Evolutionary conservation across 1,284 basidiomycete species (phyloP).

Genomic region (Apiotrichum veenhuisii): DNA sequence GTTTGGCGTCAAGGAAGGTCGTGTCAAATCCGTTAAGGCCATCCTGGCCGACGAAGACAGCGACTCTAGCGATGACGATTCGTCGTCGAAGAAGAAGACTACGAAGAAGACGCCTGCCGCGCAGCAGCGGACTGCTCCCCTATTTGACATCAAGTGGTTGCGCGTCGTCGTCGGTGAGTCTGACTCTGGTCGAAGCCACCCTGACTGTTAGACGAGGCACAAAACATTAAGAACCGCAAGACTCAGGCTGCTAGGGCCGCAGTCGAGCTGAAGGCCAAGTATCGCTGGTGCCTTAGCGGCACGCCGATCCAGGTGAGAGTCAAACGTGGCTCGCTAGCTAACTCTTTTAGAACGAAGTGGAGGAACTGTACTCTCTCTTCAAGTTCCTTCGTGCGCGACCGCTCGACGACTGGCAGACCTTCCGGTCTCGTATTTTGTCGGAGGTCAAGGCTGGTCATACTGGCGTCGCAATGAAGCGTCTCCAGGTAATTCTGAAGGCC

Average conservation of each 20-base stretch:
- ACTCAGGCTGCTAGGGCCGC: constrained; percentile 80
- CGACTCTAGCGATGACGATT: constrained; percentile 25
- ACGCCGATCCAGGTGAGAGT: constrained; percentile 69
- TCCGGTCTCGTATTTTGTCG: constrained; percentile 72
- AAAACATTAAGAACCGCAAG: constrained; percentile 91
- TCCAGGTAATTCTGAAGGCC: constrained; percentile 77
- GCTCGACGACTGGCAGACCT: constrained; percentile 72
- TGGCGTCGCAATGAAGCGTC: constrained; percentile 71
- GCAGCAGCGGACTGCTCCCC: constrained; percentile 57
- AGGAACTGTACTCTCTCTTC: constrained; percentile 83
- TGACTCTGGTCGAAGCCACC: background rate
- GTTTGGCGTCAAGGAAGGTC: background rate
- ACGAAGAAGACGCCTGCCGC: constrained; percentile 31
- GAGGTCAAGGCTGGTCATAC: constrained; percentile 71
- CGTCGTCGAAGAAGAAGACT: constrained; percentile 51
- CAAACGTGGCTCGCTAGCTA: background rate
- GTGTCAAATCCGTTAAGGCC: background rate
- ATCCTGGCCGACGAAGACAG: constrained; percentile 41
- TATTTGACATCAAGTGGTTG: constrained; percentile 80
- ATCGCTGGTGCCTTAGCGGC: constrained; percentile 84
- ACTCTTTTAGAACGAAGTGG: constrained; percentile 70
- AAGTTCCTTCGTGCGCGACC: constrained; percentile 84
- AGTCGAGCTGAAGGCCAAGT: constrained; percentile 70
- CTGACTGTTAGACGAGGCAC: constrained; percentile 73
- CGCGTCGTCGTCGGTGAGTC: constrained; percentile 72